Evolutionary conservation across 495 filamentous ascomycete species (phyloP).

Genomic region (Aspergillus campestris): DNA sequence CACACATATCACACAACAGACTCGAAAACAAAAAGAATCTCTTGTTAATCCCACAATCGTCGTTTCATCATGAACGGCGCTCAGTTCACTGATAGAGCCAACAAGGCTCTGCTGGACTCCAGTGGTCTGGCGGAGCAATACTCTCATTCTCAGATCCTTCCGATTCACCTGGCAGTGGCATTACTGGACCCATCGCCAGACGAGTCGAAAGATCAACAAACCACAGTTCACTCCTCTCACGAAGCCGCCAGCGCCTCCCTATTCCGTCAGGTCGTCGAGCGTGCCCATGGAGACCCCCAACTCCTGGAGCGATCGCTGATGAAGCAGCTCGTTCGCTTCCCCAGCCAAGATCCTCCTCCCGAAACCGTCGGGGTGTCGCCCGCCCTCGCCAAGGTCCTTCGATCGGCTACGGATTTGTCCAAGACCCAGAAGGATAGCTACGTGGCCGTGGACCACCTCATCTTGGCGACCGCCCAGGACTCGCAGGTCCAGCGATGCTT

Average conservation of each 20-base stretch:
- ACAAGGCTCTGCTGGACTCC: conserved; percentile 79
- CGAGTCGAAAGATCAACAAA: conserved; percentile 66
- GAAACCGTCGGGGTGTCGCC: conserved; percentile 76
- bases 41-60: neutral
- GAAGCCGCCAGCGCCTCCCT: conserved; percentile 53
- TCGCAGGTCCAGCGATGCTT: conserved; percentile 60
- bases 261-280: conserved; percentile 88
- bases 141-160: conserved; percentile 79
- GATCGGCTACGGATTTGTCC: conserved; percentile 78
- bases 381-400: conserved; percentile 68
- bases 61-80: conserved; percentile 35
- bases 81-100: conserved; percentile 86
- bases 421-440: conserved; percentile 94
- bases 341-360: conserved; percentile 89
- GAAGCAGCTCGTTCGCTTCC: conserved; percentile 80
- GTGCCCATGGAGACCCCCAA: conserved; percentile 87
- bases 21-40: no score
- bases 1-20: conserved; percentile 3
- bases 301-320: conserved; percentile 80
- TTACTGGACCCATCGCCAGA: conserved; percentile 79
- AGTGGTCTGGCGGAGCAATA: conserved; percentile 77
- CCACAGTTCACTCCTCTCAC: conserved; percentile 50
- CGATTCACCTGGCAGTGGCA: conserved; percentile 79
- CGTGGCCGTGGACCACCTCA: conserved; percentile 90
- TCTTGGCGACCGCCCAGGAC: conserved; percentile 75